Percentiles rank a stretch among this genome's conserved stretches.
Conservation (phyloP, 495 filamentous ascomycete species). For the Chaetomidium leptoderma region DNA sequence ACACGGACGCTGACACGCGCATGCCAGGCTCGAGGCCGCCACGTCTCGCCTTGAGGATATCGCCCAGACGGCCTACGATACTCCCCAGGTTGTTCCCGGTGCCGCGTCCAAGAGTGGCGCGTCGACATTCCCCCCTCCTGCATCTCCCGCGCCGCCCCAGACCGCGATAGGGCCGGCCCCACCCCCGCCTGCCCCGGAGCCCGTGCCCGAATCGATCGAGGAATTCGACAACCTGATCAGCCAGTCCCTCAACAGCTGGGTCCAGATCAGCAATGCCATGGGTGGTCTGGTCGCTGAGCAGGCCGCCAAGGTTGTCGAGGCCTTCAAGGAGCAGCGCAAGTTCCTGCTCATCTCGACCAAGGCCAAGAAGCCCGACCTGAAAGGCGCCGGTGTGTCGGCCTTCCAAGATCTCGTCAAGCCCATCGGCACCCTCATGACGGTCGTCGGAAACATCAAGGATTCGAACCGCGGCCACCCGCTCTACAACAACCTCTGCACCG, state of each 20-base stretch:
- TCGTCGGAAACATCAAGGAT: conserved; percentile 72
- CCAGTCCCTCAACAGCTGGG: conserved; percentile 69
- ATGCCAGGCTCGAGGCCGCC: conserved; percentile 90
- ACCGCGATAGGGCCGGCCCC: conserved; percentile 16
- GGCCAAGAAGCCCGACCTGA: conserved; percentile 82
- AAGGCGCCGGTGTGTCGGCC: conserved; percentile 63
- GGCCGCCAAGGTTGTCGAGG: conserved; percentile 41
- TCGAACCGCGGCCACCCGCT: conserved; percentile 64
- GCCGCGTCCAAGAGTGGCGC: conserved; percentile 37
- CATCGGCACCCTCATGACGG: conserved; percentile 71
- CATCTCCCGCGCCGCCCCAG: conserved; percentile 31
- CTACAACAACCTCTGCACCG: conserved; percentile 74
- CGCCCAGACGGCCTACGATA: conserved; percentile 64
- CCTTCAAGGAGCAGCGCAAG: conserved; percentile 76
- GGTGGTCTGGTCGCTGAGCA: conserved; percentile 77
- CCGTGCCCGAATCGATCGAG: conserved; percentile 70
- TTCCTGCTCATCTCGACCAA: conserved; percentile 85
- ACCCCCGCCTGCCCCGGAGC: conserved; percentile 46
- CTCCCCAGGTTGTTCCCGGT: conserved; percentile 43
- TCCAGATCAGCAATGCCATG: conserved; percentile 69
- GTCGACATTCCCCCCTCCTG: conserved; percentile 31
- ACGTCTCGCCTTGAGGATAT: conserved; percentile 96
- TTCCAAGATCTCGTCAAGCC: conserved; percentile 63
- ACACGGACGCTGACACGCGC: conserved; percentile 28
- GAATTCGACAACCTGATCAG: conserved; percentile 81